These are phyloP conservation scores for Nigrograna mackinnonii DNA, from an alignment of 2,329 filamentous ascomycete genomes.

Conservation along the genomic window DNA sequence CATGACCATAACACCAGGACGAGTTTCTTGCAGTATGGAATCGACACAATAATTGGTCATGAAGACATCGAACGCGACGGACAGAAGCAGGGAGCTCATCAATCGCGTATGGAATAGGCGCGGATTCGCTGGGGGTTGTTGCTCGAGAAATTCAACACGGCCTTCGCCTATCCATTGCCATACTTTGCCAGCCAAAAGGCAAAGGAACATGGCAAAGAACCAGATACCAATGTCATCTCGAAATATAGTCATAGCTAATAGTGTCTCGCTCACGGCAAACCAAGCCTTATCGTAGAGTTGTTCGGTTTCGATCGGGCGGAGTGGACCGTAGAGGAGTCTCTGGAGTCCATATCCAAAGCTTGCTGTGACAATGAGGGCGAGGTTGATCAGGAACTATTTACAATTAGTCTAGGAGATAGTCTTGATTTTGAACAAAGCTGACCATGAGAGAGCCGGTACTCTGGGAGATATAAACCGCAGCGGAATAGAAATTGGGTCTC, in stretches of 20 bases:
- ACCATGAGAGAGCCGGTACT: conserved; percentile 95
- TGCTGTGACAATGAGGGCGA: conserved; percentile 79
- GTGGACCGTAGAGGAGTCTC: conserved; percentile 83
- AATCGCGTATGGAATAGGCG: conserved; percentile 85
- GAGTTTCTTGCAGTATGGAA: conserved; percentile 81
- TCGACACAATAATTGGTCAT: conserved; percentile 82
- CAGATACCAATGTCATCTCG: conserved; percentile 91
- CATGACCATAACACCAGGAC: conserved; percentile 99
- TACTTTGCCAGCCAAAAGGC: conserved; percentile 88
- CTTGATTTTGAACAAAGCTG: conserved; percentile 30
- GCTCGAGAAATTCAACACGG: conserved; percentile 89
- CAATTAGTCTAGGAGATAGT: conserved; percentile 10
- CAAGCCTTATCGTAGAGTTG: conserved; percentile 97
- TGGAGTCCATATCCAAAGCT: conserved; percentile 86
- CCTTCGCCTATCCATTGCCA: conserved; percentile 99
- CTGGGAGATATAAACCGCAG: conserved; percentile 94
- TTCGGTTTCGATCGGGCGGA: conserved; percentile 93
- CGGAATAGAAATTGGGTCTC: conserved; percentile 96
- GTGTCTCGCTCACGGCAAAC: conserved; percentile 97
- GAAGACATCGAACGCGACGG: conserved; percentile 76
- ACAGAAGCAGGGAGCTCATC: conserved; percentile 75
- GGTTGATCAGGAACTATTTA: conserved; percentile 81
- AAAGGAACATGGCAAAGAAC: conserved; percentile 96
- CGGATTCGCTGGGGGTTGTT: conserved; percentile 89
- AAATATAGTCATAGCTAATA: conserved; percentile 97